A percentile compares a stretch with the other conserved stretches of the same genome.
Conservation (phyloP, 1,139 yeast species). For the Saccharomyces pastorianus region DNA sequence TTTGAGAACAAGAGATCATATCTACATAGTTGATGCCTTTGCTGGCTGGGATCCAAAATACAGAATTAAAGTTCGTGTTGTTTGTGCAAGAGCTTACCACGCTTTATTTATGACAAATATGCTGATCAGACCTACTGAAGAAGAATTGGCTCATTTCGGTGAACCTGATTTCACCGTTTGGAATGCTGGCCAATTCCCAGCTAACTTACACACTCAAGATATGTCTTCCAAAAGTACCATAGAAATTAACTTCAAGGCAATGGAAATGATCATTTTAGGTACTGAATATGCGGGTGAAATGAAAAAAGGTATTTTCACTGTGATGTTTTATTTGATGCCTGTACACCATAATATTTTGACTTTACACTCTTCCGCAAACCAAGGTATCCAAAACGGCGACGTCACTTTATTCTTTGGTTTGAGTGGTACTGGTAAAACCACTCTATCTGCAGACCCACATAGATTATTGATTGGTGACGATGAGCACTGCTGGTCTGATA, state of each 20-base stretch:
- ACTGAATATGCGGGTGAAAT: conserved; percentile 99
- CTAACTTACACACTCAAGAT: conserved; percentile 91
- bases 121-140: conserved; percentile 90
- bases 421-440: conserved; percentile 97
- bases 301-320: conserved; percentile 99
- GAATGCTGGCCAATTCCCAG: conserved; percentile 99
- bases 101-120: conserved; percentile 97
- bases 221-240: conserved; percentile 96
- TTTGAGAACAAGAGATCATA: conserved; percentile 89
- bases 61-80: conserved; percentile 92
- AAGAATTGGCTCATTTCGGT: conserved; percentile 83
- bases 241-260: conserved; percentile 90
- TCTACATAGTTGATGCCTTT: conserved; percentile 90
- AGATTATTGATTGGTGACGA: conserved; percentile 95
- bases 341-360: conserved; percentile 86
- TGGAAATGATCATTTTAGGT: conserved; percentile 98
- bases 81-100: conserved; percentile 97
- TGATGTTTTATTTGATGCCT: conserved; percentile 98
- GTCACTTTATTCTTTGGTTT: conserved; percentile 94
- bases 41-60: conserved; percentile 99
- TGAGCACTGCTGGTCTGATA: conserved; percentile 98
- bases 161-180: conserved; percentile 97
- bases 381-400: conserved; percentile 55
- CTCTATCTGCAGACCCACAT: conserved; percentile 92
- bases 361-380: conserved; percentile 91